Evolutionary conservation across 2,329 filamentous ascomycete species (phyloP).

Genomic region (Tolypocladium sp.): DNA sequence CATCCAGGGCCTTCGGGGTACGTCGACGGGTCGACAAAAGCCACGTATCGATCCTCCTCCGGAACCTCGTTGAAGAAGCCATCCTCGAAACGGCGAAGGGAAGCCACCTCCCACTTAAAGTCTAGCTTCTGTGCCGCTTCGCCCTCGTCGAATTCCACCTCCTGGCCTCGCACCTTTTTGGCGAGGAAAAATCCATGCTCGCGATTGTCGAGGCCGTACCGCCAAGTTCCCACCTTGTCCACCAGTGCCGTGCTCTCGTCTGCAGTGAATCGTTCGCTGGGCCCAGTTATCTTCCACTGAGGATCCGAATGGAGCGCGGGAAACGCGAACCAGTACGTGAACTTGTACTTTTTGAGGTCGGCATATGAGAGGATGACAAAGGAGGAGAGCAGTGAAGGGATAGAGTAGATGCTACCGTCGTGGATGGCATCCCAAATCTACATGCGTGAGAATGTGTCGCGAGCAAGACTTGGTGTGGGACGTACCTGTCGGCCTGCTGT

Average conservation of each 20-base stretch:
- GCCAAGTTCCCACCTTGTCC: conserved; percentile 80
- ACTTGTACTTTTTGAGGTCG: conserved; percentile 94
- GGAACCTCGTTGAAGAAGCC: conserved; percentile 74
- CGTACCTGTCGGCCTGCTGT: conserved; percentile 69
- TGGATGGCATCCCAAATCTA: conserved; percentile 97
- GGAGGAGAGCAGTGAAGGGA: conserved; percentile 81
- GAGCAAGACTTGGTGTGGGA: background rate
- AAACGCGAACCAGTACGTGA: conserved; percentile 97
- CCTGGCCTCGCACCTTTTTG: conserved; percentile 52
- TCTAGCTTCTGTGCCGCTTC: conserved; percentile 40
- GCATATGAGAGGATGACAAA: conserved; percentile 88
- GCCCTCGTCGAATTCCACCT: conserved; percentile 37
- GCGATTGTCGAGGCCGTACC: conserved; percentile 67
- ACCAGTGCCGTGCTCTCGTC: conserved; percentile 72
- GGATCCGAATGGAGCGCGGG: conserved; percentile 87
- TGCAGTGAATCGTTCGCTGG: conserved; percentile 45
- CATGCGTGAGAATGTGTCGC: conserved; percentile 8
- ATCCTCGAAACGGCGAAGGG: conserved; percentile 68
- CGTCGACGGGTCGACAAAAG: conserved; percentile 88
- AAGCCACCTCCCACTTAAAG: conserved; percentile 69
- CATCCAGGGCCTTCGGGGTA: conserved; percentile 83
- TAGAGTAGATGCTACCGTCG: conserved; percentile 92
- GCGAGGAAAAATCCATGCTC: conserved; percentile 96
- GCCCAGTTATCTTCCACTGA: conserved; percentile 59
- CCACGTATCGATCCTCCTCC: conserved; percentile 69